Conservation (phyloP, 495 filamentous ascomycete species). For the Tuber brumale region DNA sequence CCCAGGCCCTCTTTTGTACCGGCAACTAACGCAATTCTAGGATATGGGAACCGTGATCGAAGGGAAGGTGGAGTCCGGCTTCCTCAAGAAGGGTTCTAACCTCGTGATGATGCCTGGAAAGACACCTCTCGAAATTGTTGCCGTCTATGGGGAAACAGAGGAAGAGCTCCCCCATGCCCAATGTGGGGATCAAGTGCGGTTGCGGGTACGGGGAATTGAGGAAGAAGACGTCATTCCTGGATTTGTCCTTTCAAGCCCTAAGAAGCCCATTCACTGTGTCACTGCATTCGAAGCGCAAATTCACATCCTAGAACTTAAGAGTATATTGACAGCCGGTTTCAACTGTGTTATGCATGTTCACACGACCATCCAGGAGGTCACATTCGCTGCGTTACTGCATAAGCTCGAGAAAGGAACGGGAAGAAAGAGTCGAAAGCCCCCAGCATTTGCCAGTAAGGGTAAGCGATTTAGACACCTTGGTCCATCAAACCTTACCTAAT, state of each 20-base stretch:
- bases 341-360: slow-evolving; percentile 86
- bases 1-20: neutral
- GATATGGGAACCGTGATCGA: slow-evolving; percentile 98
- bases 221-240: slow-evolving; percentile 97
- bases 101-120: slow-evolving; percentile 94
- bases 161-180: slow-evolving; percentile 74
- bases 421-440: slow-evolving; percentile 84
- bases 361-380: slow-evolving; percentile 92
- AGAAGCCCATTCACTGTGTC: slow-evolving; percentile 87
- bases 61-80: slow-evolving; percentile 91
- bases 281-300: slow-evolving; percentile 92
- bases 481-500: slow-evolving; percentile 17
- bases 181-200: slow-evolving; percentile 89
- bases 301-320: slow-evolving; percentile 88
- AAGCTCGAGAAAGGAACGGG: slow-evolving; percentile 95
- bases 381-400: slow-evolving; percentile 76
- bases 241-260: slow-evolving; percentile 89
- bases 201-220: slow-evolving; percentile 87
- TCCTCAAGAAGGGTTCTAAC: slow-evolving; percentile 74
- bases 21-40: slow-evolving; percentile 14
- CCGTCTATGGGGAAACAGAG: slow-evolving; percentile 91
- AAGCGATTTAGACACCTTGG: slow-evolving; percentile 47
- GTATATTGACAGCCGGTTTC: slow-evolving; percentile 82
- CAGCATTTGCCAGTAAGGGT: slow-evolving; percentile 85
- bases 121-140: slow-evolving; percentile 67